Evolutionary conservation across 2,329 filamentous ascomycete genomes (phyloP).

Genomic region (Huntiella moniliformis): DNA sequence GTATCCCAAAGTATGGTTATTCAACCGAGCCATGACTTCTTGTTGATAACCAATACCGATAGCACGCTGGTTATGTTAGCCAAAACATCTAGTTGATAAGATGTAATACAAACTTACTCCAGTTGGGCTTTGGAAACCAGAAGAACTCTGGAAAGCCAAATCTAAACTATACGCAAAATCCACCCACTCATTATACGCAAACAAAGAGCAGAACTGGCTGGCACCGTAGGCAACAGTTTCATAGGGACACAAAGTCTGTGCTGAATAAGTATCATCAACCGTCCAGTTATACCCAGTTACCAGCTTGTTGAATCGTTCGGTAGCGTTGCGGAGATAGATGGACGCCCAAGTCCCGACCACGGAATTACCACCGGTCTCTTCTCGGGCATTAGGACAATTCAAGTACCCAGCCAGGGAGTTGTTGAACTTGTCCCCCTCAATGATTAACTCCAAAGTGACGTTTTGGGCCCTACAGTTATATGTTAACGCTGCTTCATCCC

Average conservation of each 20-base stretch:
- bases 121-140: constrained; percentile 44
- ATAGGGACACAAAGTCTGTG: constrained; percentile 57
- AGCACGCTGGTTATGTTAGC: constrained; percentile 28
- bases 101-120: constrained; percentile 24
- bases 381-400: constrained; percentile 43
- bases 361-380: constrained; percentile 30
- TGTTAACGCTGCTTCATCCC: neutral
- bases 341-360: constrained; percentile 40
- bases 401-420: constrained; percentile 52
- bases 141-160: constrained; percentile 41
- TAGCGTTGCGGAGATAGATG: constrained; percentile 48
- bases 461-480: constrained; percentile 36
- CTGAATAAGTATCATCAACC: constrained; percentile 42
- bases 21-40: constrained; percentile 51
- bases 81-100: neutral
- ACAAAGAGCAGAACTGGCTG: constrained; percentile 54
- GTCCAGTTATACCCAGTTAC: constrained; percentile 45
- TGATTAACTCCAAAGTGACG: constrained; percentile 52
- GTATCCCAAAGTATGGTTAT: constrained; percentile 44
- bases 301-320: constrained; percentile 36
- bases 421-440: constrained; percentile 45
- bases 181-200: constrained; percentile 57
- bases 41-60: constrained; percentile 58
- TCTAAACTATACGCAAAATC: constrained; percentile 55
- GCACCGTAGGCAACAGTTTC: constrained; percentile 62